Evolutionary conservation across 345 rosid species (phyloP).

Genomic region (Hevea brasiliensis): DNA sequence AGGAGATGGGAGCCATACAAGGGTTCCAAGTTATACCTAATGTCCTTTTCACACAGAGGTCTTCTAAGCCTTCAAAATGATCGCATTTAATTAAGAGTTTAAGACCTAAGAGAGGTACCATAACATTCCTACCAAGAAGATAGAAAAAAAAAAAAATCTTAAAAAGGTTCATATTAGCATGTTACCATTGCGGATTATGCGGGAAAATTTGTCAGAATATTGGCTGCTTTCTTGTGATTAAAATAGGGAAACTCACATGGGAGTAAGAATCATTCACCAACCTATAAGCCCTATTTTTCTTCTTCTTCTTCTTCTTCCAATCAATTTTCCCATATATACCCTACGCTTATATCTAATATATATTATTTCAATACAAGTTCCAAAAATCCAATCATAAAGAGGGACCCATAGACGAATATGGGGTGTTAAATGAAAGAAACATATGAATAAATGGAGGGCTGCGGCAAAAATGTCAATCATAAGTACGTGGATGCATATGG

Average conservation of each 20-base stretch:
- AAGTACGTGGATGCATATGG: constrained; percentile 38
- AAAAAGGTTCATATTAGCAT: constrained; percentile 1
- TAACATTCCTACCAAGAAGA: neutral
- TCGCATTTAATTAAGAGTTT: neutral
- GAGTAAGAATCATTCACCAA: constrained; percentile 29
- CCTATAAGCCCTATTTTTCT: neutral
- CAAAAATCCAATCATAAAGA: neutral
- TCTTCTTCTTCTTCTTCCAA: neutral
- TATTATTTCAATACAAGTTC: too few species aligned
- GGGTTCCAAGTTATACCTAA: constrained; percentile 12
- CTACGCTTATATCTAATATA: too few species aligned
- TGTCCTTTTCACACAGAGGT: neutral
- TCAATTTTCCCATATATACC: neutral
- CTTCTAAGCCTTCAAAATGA: neutral
- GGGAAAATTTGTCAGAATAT: constrained; percentile 6
- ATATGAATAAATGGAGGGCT: neutral
- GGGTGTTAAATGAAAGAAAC: constrained; percentile 38
- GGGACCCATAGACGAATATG: constrained; percentile 24
- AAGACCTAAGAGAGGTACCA: too few species aligned
- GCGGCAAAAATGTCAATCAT: constrained; percentile 28
- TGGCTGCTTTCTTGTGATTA: constrained; percentile 16
- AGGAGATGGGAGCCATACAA: constrained; percentile 12
- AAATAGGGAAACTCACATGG: constrained; percentile 26
- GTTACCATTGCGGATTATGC: constrained; percentile 21
- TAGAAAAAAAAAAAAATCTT: too few species aligned